Base-by-base conservation (phyloP, 768 basidiomycete species). In the Mycena vitilis region DNA sequence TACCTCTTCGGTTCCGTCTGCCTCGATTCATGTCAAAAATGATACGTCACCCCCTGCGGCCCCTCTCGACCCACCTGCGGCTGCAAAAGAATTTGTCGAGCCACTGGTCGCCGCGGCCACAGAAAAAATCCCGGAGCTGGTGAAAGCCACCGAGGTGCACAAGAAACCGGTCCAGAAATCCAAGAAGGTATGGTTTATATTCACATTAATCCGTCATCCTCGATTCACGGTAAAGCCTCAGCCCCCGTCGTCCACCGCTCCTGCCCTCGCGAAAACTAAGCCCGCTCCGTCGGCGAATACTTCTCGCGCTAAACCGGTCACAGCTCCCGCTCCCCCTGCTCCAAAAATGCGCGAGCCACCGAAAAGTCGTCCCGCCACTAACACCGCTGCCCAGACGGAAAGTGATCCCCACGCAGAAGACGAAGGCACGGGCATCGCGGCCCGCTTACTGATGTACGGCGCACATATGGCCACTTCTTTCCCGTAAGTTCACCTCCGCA, bases 381-480 rank as follows among this genome's bases (percentile, higher is more conserved):
- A 34, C 22, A 25, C 10, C 5, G 7, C 40, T 2, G 40, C 40
- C 5, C 40, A 40, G 10, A 40, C 40, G 40, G 2, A 40, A 40
- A 15, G 47, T 20, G 22, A 16, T 13, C 4, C 30, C 60, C 12
- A 52, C 6, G 25, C n/a, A 4, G 9, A 36, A 34, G n/a, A 49
- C 4, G 30, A 60, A 8, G 47, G 11, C 4, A 13, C 56, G 38
- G 48, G 30, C 34, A 58, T 65, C 23, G 64, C 64, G 36, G 47
- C 25, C 16, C 64, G 64, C 23, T 47, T 65, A 20, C 25, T 65
- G 4, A 65, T 59, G 48, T 65, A 65, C 25, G 64, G 56, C 18
- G 44, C 30, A 2, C 61, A 54, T 36, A 25, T 57, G 47, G 49
- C 57, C 5, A 8, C 55, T 15, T 49, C 55, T 10, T 59, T 48